Conservation (phyloP, 345 rosid genomes). For the Lenwebbia sp. region DNA sequence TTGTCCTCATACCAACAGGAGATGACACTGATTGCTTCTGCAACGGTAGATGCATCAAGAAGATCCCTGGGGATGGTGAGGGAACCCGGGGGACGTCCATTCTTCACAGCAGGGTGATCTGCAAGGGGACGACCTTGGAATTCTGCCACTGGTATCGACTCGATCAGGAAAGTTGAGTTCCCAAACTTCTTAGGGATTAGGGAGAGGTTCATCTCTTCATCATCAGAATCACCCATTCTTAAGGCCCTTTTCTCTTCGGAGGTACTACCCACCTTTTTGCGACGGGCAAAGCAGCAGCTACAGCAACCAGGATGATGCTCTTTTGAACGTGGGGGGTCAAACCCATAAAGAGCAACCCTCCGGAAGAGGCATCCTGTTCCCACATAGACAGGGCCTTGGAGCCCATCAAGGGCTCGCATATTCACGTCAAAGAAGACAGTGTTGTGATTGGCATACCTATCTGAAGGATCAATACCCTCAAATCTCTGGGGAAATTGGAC, state of each 20-base stretch:
- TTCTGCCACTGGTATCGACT: slow-evolving; percentile 90
- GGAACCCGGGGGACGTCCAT: slow-evolving; percentile 93
- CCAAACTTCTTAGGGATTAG: slow-evolving; percentile 77
- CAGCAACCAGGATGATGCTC: slow-evolving; percentile 57
- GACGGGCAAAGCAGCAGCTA: slow-evolving; percentile 56
- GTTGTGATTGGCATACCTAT: slow-evolving; percentile 94
- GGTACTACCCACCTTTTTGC: slow-evolving; percentile 37
- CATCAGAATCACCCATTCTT: slow-evolving; percentile 84
- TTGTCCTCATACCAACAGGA: slow-evolving; percentile 99
- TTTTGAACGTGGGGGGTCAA: slow-evolving; percentile 79
- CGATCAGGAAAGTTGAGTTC: slow-evolving; percentile 72
- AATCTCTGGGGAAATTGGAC: slow-evolving; percentile 98
- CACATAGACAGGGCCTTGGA: slow-evolving; percentile 96
- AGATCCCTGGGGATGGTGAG: slow-evolving; percentile 85
- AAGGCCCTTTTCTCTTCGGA: slow-evolving; percentile 73
- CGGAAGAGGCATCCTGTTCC: slow-evolving; percentile 98
- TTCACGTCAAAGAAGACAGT: slow-evolving; percentile 97
- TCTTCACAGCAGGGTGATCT: slow-evolving; percentile 89
- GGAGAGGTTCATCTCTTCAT: slow-evolving; percentile 71
- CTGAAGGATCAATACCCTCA: slow-evolving; percentile 98
- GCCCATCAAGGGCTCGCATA: slow-evolving; percentile 98
- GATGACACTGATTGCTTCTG: slow-evolving; percentile 94
- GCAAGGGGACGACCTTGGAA: slow-evolving; percentile 97
- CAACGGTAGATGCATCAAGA: slow-evolving; percentile 91
- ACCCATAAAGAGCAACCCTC: slow-evolving; percentile 86